Evolutionary conservation across 257 asterid genomes (phyloP).

Genomic region (Avicennia marina): DNA sequence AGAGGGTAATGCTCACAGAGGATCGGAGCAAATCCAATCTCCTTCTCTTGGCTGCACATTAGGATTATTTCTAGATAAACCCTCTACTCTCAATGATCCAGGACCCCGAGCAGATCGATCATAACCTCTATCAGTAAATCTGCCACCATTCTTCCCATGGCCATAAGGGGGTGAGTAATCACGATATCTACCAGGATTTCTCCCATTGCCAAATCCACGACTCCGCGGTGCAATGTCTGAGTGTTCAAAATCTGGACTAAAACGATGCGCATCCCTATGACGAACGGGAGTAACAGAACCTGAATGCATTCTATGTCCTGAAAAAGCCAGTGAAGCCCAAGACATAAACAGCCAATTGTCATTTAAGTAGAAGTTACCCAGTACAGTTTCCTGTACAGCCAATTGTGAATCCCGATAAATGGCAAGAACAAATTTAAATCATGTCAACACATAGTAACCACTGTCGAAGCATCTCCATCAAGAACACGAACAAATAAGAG

Average conservation of each 20-base stretch:
- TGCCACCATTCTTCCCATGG: conserved; percentile 52
- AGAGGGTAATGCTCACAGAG: conserved; percentile 46
- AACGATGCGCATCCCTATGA: conserved; percentile 56
- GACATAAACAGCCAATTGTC: conserved; percentile 42
- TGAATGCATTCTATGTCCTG: conserved; percentile 57
- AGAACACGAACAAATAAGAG: conserved; percentile 22
- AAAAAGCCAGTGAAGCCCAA: conserved; percentile 60
- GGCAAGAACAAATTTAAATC: conserved; percentile 39
- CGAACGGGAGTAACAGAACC: conserved; percentile 79
- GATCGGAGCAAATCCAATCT: conserved; percentile 90
- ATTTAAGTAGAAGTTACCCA: conserved; percentile 38
- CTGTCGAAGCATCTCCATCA: conserved; percentile 42
- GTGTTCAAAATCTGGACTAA: conserved; percentile 68
- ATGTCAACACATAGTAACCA: conserved; percentile 36
- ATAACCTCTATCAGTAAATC: conserved; percentile 60
- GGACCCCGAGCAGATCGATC: conserved; percentile 56
- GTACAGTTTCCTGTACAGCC: conserved; percentile 37
- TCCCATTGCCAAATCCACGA: conserved; percentile 60
- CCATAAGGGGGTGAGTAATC: conserved; percentile 64
- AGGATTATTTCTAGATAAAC: conserved; percentile 66
- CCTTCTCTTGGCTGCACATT: conserved; percentile 91
- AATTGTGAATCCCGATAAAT: conserved; percentile 43
- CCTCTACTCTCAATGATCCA: conserved; percentile 53
- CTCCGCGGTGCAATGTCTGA: conserved; percentile 46
- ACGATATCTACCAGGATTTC: conserved; percentile 59